A percentile compares a stretch with the other conserved stretches of the same genome.
Conservation (phyloP, 108 stramenopile species). For the Cylindrotheca closterium region DNA sequence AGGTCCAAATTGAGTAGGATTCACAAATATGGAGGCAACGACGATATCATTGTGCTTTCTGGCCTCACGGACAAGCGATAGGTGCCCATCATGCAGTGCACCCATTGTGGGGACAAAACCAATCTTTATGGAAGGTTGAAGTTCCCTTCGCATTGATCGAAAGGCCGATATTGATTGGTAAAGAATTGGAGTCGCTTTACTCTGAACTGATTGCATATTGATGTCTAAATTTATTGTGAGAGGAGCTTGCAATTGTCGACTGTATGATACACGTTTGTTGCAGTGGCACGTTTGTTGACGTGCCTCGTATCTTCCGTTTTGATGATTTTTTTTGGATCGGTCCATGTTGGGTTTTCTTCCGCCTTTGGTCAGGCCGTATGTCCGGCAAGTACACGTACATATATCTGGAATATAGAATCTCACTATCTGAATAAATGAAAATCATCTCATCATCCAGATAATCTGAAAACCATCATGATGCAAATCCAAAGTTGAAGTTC, state of each 20-base stretch:
- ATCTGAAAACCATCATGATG: too few species aligned
- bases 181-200: conserved; percentile 19
- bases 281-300: too few species aligned
- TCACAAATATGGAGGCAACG: conserved; percentile 95
- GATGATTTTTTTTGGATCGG: too few species aligned
- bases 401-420: too few species aligned
- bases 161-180: conserved; percentile 41
- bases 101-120: conserved; percentile 99
- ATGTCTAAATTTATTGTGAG: background rate
- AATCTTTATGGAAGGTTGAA: conserved; percentile 41
- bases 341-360: too few species aligned
- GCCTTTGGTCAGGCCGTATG: too few species aligned
- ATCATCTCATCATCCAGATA: too few species aligned
- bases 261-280: too few species aligned
- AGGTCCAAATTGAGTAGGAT: conserved; percentile 94
- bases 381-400: too few species aligned
- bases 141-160: conserved; percentile 30
- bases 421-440: too few species aligned
- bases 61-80: conserved; percentile 75
- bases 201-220: conserved; percentile 10
- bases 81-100: conserved; percentile 95
- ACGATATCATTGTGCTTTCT: conserved; percentile 80
- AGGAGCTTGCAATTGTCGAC: background rate
- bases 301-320: too few species aligned
- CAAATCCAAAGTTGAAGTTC: too few species aligned